phyloP scores from a whole-genome alignment of 2,329 filamentous ascomycete species.

The Aotearoamyces nothofagi region DNA sequence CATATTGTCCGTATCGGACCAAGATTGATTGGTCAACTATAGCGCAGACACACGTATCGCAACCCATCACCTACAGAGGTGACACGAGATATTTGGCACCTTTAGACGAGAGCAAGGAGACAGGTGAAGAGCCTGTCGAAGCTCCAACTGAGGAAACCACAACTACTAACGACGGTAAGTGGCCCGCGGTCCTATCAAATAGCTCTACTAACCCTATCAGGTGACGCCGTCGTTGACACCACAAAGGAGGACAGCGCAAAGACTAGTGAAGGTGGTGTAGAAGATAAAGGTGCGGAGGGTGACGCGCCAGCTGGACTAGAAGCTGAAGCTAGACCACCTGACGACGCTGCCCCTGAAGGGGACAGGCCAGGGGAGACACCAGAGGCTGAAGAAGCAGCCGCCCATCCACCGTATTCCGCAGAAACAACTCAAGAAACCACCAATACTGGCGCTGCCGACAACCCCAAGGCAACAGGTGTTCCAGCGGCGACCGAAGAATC shows the following conservation, averaged over 20 bases:
- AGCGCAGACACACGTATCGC: slow-evolving; percentile 10
- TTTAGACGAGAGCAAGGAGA: neutral
- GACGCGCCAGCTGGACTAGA: slow-evolving; percentile 1
- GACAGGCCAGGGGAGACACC: neutral
- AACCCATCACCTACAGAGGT: slow-evolving; percentile 11
- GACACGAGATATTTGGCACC: too few relatives aligned
- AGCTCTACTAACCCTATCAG: too few relatives aligned
- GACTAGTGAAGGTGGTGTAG: neutral
- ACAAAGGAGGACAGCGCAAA: slow-evolving; percentile 1
- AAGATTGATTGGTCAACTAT: slow-evolving; percentile 13
- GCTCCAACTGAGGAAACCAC: neutral
- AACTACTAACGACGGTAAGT: neutral
- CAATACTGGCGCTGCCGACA: neutral
- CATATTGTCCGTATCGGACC: slow-evolving; percentile 16
- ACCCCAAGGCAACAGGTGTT: neutral
- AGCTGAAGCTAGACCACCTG: neutral
- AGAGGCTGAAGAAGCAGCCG: neutral
- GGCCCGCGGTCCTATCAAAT: slow-evolving; percentile 1
- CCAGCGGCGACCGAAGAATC: too few relatives aligned
- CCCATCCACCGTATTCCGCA: neutral
- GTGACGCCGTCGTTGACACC: too few relatives aligned
- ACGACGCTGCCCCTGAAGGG: neutral
- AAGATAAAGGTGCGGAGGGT: neutral
- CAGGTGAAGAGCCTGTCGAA: neutral
- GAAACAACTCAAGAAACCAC: neutral